Percentiles rank a stretch among this genome's conserved stretches.
Evolutionary conservation across 495 filamentous ascomycete species (phyloP).

Genomic region (Parathielavia appendiculata): DNA sequence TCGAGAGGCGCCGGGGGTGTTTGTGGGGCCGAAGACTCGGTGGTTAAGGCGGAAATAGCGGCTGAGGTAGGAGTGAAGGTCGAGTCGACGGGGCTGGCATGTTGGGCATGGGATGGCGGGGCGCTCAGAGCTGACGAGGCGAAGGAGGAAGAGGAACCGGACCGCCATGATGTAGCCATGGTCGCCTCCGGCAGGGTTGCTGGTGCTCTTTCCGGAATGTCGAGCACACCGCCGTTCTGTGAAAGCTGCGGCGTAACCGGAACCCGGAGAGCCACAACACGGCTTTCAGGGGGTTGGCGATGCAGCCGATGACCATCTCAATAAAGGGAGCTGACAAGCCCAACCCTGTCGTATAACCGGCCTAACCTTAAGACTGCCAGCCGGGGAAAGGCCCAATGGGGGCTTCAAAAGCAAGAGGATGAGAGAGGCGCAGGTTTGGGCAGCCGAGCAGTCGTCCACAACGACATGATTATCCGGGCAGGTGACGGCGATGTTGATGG

Average conservation of each 20-base stretch:
- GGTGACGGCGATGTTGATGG: constrained; percentile 1
- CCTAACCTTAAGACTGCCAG: not conserved
- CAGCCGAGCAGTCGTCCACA: not conserved
- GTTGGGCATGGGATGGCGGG: constrained; percentile 26
- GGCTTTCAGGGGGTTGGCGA: constrained; percentile 5
- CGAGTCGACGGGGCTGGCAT: constrained; percentile 28
- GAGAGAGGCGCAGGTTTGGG: not conserved
- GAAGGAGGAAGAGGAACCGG: constrained; percentile 37
- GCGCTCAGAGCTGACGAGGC: constrained; percentile 29
- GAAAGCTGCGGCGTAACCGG: constrained; percentile 7
- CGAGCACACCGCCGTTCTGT: constrained; percentile 7
- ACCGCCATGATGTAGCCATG: constrained; percentile 31
- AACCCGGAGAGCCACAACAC: constrained; percentile 5
- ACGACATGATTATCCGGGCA: constrained; percentile 2
- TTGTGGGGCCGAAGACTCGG: constrained; percentile 30
- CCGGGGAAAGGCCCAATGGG: not conserved
- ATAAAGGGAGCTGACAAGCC: constrained; percentile 6
- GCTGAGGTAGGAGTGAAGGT: constrained; percentile 34
- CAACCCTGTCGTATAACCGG: constrained; percentile 1
- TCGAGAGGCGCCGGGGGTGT: constrained; percentile 34
- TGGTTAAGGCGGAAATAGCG: constrained; percentile 29
- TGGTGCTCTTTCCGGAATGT: not conserved
- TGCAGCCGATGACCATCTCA: constrained; percentile 6
- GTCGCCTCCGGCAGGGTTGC: constrained; percentile 9
- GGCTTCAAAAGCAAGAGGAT: not conserved